phyloP scores from a whole-genome alignment of 2,329 filamentous ascomycete species.

The Fusarium anguioides region DNA sequence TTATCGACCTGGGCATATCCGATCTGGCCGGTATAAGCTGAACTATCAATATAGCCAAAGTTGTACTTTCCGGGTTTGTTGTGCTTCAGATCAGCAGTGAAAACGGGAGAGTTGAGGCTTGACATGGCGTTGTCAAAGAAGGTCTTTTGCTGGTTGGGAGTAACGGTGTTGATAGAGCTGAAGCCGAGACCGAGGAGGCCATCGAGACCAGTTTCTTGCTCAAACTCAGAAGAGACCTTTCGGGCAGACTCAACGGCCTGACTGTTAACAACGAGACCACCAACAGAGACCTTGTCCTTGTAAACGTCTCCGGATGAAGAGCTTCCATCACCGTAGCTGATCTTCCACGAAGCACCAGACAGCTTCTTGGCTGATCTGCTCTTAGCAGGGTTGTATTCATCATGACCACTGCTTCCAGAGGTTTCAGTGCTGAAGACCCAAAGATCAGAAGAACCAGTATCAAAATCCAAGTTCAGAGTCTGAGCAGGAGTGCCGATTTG shows the following conservation, averaged over 20 bases:
- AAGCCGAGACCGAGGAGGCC: constrained; percentile 60
- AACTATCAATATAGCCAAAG: constrained; percentile 75
- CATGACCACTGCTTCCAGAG: constrained; percentile 54
- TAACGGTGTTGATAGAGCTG: constrained; percentile 56
- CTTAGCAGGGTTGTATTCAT: constrained; percentile 53
- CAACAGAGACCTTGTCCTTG: constrained; percentile 56
- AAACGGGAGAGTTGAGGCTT: constrained; percentile 56
- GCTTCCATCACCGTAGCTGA: constrained; percentile 58
- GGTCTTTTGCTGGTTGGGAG: constrained; percentile 54
- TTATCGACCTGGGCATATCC: constrained; percentile 70
- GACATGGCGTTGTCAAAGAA: constrained; percentile 53
- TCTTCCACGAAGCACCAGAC: constrained; percentile 53
- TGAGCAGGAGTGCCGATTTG: constrained; percentile 58
- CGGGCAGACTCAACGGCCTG: constrained; percentile 59
- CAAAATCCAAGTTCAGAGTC: constrained; percentile 57
- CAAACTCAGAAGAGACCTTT: constrained; percentile 54
- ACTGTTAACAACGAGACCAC: constrained; percentile 52
- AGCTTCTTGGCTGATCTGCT: constrained; percentile 54
- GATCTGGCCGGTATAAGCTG: constrained; percentile 72
- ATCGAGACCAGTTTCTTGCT: constrained; percentile 51
- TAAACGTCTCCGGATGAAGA: constrained; percentile 57
- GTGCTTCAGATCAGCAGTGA: constrained; percentile 75
- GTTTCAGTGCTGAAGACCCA: constrained; percentile 60
- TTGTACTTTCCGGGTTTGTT: constrained; percentile 71
- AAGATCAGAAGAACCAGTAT: constrained; percentile 60